phyloP scores from a whole-genome alignment of 2,329 filamentous ascomycete genomes.

The Ceratocystis papillata region DNA sequence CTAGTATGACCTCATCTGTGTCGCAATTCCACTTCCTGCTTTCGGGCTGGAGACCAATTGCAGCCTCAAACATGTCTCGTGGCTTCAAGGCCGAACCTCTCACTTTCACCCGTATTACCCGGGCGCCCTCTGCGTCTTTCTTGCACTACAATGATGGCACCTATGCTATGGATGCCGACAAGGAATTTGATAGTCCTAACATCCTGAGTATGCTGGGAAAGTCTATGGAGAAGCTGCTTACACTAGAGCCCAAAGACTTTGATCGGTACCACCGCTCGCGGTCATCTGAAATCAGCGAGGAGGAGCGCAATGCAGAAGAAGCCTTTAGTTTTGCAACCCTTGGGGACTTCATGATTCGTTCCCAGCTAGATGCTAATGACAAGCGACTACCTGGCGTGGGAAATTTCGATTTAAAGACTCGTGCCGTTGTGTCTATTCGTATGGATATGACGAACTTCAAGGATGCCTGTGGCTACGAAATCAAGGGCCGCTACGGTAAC shows the following conservation, averaged over 20 bases:
- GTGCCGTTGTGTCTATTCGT: slow-evolving; percentile 80
- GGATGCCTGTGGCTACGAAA: slow-evolving; percentile 74
- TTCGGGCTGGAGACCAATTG: slow-evolving; percentile 68
- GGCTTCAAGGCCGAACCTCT: slow-evolving; percentile 50
- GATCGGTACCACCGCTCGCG: slow-evolving; percentile 67
- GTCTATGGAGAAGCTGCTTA: slow-evolving; percentile 92
- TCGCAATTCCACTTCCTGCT: slow-evolving; percentile 88
- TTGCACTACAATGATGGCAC: slow-evolving; percentile 70
- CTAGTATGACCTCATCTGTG: slow-evolving; percentile 82
- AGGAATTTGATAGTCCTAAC: slow-evolving; percentile 74
- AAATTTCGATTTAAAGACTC: slow-evolving; percentile 93
- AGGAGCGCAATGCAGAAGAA: slow-evolving; percentile 61
- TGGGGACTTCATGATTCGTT: slow-evolving; percentile 85
- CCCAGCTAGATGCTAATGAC: slow-evolving; percentile 86
- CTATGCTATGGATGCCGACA: slow-evolving; percentile 94
- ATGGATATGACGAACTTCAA: slow-evolving; percentile 69
- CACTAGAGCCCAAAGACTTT: slow-evolving; percentile 68
- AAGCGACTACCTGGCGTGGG: slow-evolving; percentile 75
- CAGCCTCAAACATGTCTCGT: slow-evolving; percentile 54
- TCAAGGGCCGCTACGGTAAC: slow-evolving; percentile 60
- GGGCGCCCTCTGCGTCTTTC: slow-evolving; percentile 69
- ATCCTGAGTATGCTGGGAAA: slow-evolving; percentile 86
- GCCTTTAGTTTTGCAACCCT: slow-evolving; percentile 79
- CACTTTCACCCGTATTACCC: slow-evolving; percentile 61
- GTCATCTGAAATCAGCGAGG: slow-evolving; percentile 57